Conservation (phyloP, 2,329 filamentous ascomycete species). For the Talaromyces sp. region DNA sequence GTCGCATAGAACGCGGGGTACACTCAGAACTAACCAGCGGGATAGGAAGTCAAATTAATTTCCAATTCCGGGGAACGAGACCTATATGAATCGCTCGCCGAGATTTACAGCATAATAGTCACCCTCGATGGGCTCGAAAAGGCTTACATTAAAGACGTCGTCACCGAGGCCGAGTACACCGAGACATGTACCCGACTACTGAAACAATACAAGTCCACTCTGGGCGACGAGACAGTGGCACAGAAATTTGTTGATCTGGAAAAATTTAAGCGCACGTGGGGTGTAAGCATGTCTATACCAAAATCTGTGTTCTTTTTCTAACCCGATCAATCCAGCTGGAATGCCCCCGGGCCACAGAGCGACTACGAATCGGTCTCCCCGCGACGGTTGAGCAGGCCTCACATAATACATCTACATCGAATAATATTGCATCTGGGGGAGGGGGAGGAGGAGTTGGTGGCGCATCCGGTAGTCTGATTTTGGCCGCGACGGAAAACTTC, state of each 20-base stretch:
- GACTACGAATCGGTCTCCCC: slow-evolving; percentile 88
- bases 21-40: slow-evolving; percentile 14
- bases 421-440: slow-evolving; percentile 36
- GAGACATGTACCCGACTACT: slow-evolving; percentile 92
- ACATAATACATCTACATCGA: slow-evolving; percentile 50
- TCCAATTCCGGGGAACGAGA: slow-evolving; percentile 86
- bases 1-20: slow-evolving; percentile 1
- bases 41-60: slow-evolving; percentile 87
- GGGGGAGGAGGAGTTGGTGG: slow-evolving; percentile 33
- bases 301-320: neutral
- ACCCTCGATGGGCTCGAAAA: slow-evolving; percentile 95
- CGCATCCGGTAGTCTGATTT: slow-evolving; percentile 68
- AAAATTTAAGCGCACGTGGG: slow-evolving; percentile 88
- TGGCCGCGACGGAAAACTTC: slow-evolving; percentile 95
- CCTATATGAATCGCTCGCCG: slow-evolving; percentile 91
- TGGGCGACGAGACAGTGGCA: slow-evolving; percentile 89
- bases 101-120: slow-evolving; percentile 96
- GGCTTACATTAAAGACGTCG: slow-evolving; percentile 93
- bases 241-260: slow-evolving; percentile 85
- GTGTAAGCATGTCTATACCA: slow-evolving; percentile 60
- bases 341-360: slow-evolving; percentile 89
- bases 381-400: slow-evolving; percentile 71
- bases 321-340: slow-evolving; percentile 66
- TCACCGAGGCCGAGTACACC: slow-evolving; percentile 88
- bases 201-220: slow-evolving; percentile 94